These are phyloP conservation scores for Colletotrichum lentis DNA, from an alignment of 2,329 filamentous ascomycete genomes.

Conservation along the genomic window DNA sequence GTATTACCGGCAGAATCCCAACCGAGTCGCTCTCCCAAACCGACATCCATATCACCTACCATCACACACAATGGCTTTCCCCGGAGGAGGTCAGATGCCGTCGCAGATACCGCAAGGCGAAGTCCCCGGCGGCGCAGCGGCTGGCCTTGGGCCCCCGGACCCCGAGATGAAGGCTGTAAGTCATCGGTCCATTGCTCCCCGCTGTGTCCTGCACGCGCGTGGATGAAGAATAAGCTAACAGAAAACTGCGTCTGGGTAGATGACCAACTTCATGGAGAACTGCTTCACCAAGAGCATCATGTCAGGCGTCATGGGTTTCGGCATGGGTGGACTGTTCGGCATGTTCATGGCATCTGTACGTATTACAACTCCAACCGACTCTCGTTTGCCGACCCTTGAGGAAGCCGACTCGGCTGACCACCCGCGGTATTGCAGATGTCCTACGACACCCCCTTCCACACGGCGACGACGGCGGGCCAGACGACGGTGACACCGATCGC, in stretches of 20 bases:
- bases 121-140: constrained; percentile 39
- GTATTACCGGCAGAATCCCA: constrained; percentile 1
- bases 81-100: constrained; percentile 40
- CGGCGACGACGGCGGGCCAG: constrained; percentile 49
- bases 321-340: constrained; percentile 90
- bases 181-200: constrained; percentile 18
- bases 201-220: background rate
- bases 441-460: constrained; percentile 90
- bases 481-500: constrained; percentile 53
- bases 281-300: constrained; percentile 89
- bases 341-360: constrained; percentile 97
- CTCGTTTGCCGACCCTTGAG: constrained; percentile 16
- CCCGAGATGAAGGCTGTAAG: constrained; percentile 61
- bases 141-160: constrained; percentile 54
- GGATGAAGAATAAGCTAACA: background rate
- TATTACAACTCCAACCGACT: constrained; percentile 36
- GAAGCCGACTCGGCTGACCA: background rate
- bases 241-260: constrained; percentile 55
- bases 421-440: constrained; percentile 74
- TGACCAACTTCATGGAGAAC: constrained; percentile 88
- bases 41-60: background rate
- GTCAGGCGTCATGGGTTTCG: constrained; percentile 92
- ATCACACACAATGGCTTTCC: constrained; percentile 51
- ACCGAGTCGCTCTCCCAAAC: background rate
- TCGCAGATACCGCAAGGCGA: constrained; percentile 35